Base-by-base conservation (phyloP, 1,139 yeast species). In the Yamadazyma songkhlaensis region DNA sequence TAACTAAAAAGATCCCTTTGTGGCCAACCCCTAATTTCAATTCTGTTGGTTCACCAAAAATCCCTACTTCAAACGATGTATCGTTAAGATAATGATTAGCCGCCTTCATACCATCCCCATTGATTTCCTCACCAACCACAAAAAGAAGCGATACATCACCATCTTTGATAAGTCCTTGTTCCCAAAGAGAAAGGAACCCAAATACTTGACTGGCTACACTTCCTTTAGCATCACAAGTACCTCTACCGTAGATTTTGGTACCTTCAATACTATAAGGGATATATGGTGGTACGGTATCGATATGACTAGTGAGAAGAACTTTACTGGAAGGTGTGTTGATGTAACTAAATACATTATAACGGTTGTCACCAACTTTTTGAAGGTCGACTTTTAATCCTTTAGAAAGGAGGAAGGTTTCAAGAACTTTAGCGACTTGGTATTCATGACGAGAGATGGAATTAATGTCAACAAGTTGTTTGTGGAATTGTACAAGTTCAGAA, bases 11-110 rank as follows among this genome's bases (percentile, higher is more conserved):
- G 44, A 64, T 54, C 50, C 90, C 83, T 53, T 83, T 83, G 51
- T 83, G 90, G 8, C 89, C 89, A 6, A 76, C 76, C 2, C 85
- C 87, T 17, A 83, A 64, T 49, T 79, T 80, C 53, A 74, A 63
- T 47, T 81, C 88, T 0, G 90, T 82, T 13, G 90, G 89, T 52
- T 83, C 90, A 10, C 89, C 89, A 56, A 82, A 82, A 32, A 83
- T 72, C 17, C 76, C 88, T 4, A 73, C 51, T 6, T 76, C 77
- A 86, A 87, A 83, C 2, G 57, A 52, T 9, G 72, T 72, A 22
- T 67, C 69, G 17, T n/a, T 14, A 34, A 78, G 51, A 13, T 56
- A 26, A 30, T 58, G 50, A 35, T 51, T 45, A 2, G 76, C 84
- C 22, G 54, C 45, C 24, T 44, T 50, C 85, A 82, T 81, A 12